These are phyloP conservation scores for Sporisorium graminicola DNA, from an alignment of 1,284 basidiomycete genomes.

Conservation along the genomic window DNA sequence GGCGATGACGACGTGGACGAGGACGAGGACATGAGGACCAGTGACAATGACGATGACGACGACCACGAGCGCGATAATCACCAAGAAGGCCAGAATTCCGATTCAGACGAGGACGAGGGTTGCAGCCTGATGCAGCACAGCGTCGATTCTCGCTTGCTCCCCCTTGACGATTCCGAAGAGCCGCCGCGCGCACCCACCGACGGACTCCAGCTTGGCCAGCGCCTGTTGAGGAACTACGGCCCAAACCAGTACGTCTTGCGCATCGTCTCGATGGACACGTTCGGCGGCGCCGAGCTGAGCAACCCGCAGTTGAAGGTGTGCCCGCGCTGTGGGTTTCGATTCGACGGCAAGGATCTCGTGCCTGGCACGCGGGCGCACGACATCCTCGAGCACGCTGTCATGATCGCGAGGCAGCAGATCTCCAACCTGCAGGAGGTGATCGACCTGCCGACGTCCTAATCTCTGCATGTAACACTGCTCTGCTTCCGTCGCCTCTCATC, in stretches of 20 bases:
- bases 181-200: neutral
- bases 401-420: constrained; percentile 14
- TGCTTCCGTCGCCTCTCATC: too few relatives aligned
- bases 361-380: neutral
- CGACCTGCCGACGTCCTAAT: constrained; percentile 4
- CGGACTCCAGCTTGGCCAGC: constrained; percentile 7
- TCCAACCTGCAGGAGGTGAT: constrained; percentile 11
- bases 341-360: constrained; percentile 16
- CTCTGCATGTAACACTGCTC: too few relatives aligned
- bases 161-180: constrained; percentile 5
- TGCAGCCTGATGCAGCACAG: neutral
- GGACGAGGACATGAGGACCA: too few relatives aligned
- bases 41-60: neutral
- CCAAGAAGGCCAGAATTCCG: neutral
- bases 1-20: constrained; percentile 3
- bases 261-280: constrained; percentile 26
- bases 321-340: constrained; percentile 25
- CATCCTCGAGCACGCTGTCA: constrained; percentile 14
- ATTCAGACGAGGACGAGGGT: neutral
- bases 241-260: constrained; percentile 32
- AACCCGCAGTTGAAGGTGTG: constrained; percentile 9
- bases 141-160: neutral
- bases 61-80: constrained; percentile 12
- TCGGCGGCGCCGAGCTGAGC: constrained; percentile 5
- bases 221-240: constrained; percentile 19